Base-by-base conservation (phyloP, 2,329 filamentous ascomycete genomes). In the Phialophora expanda region DNA sequence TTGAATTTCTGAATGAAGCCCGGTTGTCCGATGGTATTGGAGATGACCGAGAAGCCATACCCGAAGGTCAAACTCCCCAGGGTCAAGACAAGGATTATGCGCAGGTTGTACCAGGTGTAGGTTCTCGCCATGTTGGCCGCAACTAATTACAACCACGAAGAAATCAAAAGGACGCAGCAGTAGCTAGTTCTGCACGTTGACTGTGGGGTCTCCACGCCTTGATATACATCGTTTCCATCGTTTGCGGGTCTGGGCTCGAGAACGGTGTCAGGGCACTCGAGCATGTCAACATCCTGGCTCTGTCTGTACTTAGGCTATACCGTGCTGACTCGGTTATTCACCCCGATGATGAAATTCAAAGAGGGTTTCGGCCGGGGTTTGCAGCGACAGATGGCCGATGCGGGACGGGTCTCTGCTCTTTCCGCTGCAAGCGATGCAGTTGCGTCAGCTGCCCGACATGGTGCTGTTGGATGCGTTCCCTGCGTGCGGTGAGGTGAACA, bases 1-100 rank as follows among this genome's bases (percentile, higher is more conserved):
- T 81, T 69, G 70, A 85, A 84, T 73, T 79, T 84, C 20, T 72
- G 66, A 69, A 83, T 85, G 81, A 82, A 85, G 67, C 82, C 82
- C 3, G 82, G 81, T 62, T 85, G 82, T 8, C 83, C 83, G 60
- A 85, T 84, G 17, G 82, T 85, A 63, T 80, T 82, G 46, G 78
- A 76, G 44, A 85, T 84, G 44, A 84, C 79, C 1, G 82, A 83
- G 8, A 82, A 77, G 60, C 78, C 80, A 68, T 84, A 84, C 24
- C 83, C 82, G 67, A 84, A 84, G 1, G 83, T 84, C 17, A 68
- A 56, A 57, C 63, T 66, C 20, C 66, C 66, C 38, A 68, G 32
- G 41, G 66, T 68, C 56, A 68, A 51, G 32, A 68, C 66, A 41
- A 68, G 28, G 46, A 68, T 68, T 34, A 68, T 66, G 14, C 66